These are phyloP conservation scores for Colletotrichum gloeosporioides DNA, from an alignment of 2,329 filamentous ascomycete species.

Conservation along the genomic window DNA sequence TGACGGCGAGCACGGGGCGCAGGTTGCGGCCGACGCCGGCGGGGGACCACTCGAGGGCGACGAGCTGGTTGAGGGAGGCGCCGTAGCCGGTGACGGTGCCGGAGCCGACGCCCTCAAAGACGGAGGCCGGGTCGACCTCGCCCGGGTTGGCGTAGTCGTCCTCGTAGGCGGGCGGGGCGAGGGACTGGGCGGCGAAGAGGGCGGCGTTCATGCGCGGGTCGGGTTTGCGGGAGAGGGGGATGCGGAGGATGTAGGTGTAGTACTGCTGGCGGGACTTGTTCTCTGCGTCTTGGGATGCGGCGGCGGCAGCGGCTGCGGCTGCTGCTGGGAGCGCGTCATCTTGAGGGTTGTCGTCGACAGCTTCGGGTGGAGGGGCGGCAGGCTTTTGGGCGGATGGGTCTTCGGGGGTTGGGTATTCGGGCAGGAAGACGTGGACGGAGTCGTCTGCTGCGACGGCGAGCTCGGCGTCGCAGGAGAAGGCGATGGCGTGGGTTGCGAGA, in stretches of 20 bases:
- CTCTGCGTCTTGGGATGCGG: neutral
- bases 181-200: conserved; percentile 44
- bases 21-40: conserved; percentile 59
- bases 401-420: conserved; percentile 41
- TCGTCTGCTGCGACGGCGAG: conserved; percentile 63
- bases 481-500: conserved; percentile 45
- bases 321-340: conserved; percentile 24
- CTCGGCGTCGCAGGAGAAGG: conserved; percentile 64
- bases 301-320: conserved; percentile 20
- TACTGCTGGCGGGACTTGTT: conserved; percentile 32
- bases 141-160: neutral
- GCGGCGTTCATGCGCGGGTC: conserved; percentile 50
- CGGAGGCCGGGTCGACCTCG: conserved; percentile 29
- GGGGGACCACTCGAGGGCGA: conserved; percentile 63
- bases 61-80: conserved; percentile 58
- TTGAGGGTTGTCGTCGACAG: conserved; percentile 27
- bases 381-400: conserved; percentile 3
- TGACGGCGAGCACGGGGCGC: conserved; percentile 55
- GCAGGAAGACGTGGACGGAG: conserved; percentile 56
- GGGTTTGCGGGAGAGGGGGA: conserved; percentile 38
- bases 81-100: conserved; percentile 53
- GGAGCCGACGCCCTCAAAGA: conserved; percentile 45
- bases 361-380: conserved; percentile 7
- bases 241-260: conserved; percentile 35
- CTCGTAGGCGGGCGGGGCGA: conserved; percentile 34